phyloP scores from a whole-genome alignment of 2,329 filamentous ascomycete genomes.

The Dactylonectria macrodidyma region DNA sequence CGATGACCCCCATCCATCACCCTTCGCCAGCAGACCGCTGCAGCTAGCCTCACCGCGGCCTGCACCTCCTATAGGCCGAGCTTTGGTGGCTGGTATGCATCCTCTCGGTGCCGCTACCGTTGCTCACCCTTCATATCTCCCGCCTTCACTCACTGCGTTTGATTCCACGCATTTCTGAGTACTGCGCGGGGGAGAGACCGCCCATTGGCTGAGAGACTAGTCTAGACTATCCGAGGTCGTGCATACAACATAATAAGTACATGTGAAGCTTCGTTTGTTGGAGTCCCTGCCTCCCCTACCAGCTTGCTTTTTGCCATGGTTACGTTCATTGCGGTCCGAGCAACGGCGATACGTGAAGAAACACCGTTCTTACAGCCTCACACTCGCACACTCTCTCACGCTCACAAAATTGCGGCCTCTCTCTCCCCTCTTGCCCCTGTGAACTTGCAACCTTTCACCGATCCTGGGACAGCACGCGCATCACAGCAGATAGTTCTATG shows the following conservation, averaged over 20 bases:
- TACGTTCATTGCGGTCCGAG: neutral
- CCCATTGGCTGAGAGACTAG: slow-evolving; percentile 1
- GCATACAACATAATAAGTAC: slow-evolving; percentile 15
- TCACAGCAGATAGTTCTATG: neutral
- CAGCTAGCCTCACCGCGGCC: slow-evolving; percentile 39
- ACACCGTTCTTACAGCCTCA: slow-evolving; percentile 12
- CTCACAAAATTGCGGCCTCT: slow-evolving; percentile 1
- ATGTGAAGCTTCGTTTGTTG: slow-evolving; percentile 1
- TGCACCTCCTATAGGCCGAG: slow-evolving; percentile 38
- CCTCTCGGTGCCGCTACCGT: neutral
- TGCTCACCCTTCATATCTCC: slow-evolving; percentile 28
- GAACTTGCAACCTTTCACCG: slow-evolving; percentile 20
- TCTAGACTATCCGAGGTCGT: slow-evolving; percentile 23
- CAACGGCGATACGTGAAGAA: slow-evolving; percentile 19
- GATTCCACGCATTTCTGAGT: neutral
- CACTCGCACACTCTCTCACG: neutral
- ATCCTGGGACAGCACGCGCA: slow-evolving; percentile 10
- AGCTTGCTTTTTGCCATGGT: neutral
- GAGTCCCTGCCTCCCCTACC: neutral
- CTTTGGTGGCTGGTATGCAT: slow-evolving; percentile 18
- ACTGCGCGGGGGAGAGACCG: neutral
- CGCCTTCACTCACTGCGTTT: slow-evolving; percentile 18
- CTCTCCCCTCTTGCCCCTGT: slow-evolving; percentile 3
- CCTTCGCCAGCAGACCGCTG: slow-evolving; percentile 33
- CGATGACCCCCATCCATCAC: slow-evolving; percentile 13